phyloP scores from a whole-genome alignment of 2,329 filamentous ascomycete species.

The Colletotrichum sublineola region DNA sequence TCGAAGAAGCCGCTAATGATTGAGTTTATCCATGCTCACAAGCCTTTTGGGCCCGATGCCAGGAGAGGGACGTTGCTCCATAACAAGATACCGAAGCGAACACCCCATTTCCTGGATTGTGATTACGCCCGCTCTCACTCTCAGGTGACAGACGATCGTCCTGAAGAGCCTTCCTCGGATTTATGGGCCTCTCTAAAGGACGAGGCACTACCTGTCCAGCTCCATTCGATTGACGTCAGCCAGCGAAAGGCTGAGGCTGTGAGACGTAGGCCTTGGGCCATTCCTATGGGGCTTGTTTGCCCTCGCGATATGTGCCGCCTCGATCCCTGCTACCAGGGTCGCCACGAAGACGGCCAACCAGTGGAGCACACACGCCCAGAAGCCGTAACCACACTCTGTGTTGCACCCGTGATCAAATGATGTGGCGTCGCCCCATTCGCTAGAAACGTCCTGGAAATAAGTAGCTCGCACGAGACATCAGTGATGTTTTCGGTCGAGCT shows the following conservation, averaged over 20 bases:
- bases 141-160: neutral
- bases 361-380: neutral
- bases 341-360: neutral
- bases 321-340: neutral
- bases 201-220: too few species aligned
- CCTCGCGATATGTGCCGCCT: neutral
- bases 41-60: neutral
- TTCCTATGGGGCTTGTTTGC: neutral
- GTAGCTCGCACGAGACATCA: neutral
- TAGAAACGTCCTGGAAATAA: neutral
- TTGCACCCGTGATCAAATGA: neutral
- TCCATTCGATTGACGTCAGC: neutral
- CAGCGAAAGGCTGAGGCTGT: neutral
- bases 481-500: neutral
- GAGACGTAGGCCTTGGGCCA: neutral
- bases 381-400: neutral
- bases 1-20: neutral
- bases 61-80: neutral
- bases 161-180: neutral
- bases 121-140: neutral
- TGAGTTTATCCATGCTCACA: neutral
- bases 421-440: slow-evolving; percentile 25
- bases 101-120: neutral
- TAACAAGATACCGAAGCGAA: neutral
- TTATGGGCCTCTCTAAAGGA: neutral